Conservation (phyloP, 352 stramenopile genomes). For the Globisporangium canariense region DNA sequence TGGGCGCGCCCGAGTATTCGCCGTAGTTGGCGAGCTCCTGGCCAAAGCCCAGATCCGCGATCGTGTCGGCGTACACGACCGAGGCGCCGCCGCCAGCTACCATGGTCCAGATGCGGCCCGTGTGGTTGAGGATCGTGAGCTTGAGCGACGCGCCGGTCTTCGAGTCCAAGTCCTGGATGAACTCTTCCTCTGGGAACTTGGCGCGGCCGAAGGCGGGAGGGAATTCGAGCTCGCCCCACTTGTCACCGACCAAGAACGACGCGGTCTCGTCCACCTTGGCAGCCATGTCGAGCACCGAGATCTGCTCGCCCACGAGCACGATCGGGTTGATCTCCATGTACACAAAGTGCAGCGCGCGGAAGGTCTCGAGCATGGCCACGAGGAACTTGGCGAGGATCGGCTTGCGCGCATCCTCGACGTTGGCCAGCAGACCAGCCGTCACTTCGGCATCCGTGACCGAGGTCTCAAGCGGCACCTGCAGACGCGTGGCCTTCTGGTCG, state of each 20-base stretch:
- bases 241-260: constrained; percentile 89
- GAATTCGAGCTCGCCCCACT: constrained; percentile 95
- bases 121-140: constrained; percentile 96
- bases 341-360: constrained; percentile 95
- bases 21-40: constrained; percentile 97
- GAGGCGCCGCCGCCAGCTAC: constrained; percentile 94
- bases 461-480: constrained; percentile 84
- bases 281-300: constrained; percentile 94
- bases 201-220: constrained; percentile 93
- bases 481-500: constrained; percentile 90
- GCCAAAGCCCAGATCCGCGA: constrained; percentile 92
- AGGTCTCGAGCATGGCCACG: constrained; percentile 88
- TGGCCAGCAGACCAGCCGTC: constrained; percentile 61
- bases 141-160: constrained; percentile 96
- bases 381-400: constrained; percentile 89
- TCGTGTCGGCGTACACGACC: constrained; percentile 97
- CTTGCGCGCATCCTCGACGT: constrained; percentile 79
- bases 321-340: constrained; percentile 99
- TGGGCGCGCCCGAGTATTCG: constrained; percentile 96
- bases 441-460: constrained; percentile 74
- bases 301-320: constrained; percentile 89
- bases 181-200: constrained; percentile 95
- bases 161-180: constrained; percentile 93
- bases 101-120: constrained; percentile 96
- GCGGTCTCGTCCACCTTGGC: constrained; percentile 97